Percentiles rank a stretch among this genome's conserved stretches.
Conservation (phyloP, 495 filamentous ascomycete genomes). For the Staphylotrichum tortipilum region DNA sequence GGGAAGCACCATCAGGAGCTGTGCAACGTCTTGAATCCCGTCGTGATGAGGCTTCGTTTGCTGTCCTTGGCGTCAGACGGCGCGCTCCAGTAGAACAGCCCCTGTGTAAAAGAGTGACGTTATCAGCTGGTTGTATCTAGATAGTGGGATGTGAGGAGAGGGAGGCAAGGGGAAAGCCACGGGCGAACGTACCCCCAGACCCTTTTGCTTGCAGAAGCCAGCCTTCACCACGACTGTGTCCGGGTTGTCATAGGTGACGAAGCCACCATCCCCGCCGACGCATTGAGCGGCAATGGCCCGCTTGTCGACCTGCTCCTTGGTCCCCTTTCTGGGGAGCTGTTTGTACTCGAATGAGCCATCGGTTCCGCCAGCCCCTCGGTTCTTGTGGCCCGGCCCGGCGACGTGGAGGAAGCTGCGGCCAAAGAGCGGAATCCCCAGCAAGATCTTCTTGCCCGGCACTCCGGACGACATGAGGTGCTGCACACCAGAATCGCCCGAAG, state of each 20-base stretch:
- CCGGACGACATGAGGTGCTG: slow-evolving; percentile 55
- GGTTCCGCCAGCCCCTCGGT: slow-evolving; percentile 58
- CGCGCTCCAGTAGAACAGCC: slow-evolving; percentile 90
- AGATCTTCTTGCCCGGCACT: slow-evolving; percentile 64
- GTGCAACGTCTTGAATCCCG: slow-evolving; percentile 66
- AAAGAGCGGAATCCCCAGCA: slow-evolving; percentile 73
- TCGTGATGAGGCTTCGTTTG: slow-evolving; percentile 62
- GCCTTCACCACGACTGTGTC: slow-evolving; percentile 80
- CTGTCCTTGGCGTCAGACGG: slow-evolving; percentile 60
- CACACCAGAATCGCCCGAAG: slow-evolving; percentile 60
- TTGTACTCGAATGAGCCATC: slow-evolving; percentile 79
- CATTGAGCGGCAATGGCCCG: slow-evolving; percentile 63
- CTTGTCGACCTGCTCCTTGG: slow-evolving; percentile 62
- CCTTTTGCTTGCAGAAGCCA: slow-evolving; percentile 63
- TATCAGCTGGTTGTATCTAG: neutral
- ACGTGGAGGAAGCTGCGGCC: slow-evolving; percentile 73
- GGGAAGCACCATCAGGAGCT: slow-evolving; percentile 38
- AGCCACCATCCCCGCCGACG: slow-evolving; percentile 72
- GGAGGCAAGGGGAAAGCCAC: neutral
- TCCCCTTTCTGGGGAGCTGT: slow-evolving; percentile 61
- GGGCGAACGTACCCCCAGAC: slow-evolving; percentile 49
- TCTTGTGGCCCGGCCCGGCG: slow-evolving; percentile 53
- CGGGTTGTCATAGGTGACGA: slow-evolving; percentile 79
- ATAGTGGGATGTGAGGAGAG: no score
- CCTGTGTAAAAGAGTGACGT: slow-evolving; percentile 34